Evolutionary conservation across 2,329 filamentous ascomycete species (phyloP).

Genomic region (Cadophora malorum): DNA sequence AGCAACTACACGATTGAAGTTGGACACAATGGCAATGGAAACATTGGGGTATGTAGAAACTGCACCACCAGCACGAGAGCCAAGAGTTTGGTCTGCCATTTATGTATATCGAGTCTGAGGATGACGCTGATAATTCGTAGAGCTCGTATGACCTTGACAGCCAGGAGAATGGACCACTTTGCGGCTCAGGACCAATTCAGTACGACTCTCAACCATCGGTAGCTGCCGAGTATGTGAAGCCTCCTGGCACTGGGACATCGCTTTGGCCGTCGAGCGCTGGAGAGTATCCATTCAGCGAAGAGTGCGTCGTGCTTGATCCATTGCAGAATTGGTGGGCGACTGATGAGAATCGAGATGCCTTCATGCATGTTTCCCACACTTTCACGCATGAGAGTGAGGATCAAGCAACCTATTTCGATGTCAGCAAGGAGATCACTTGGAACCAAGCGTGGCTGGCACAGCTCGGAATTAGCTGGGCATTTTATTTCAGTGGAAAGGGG

Average conservation of each 20-base stretch:
- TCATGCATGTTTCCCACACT: conserved; percentile 64
- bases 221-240: conserved; percentile 51
- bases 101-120: background rate
- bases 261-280: conserved; percentile 50
- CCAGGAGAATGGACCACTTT: background rate
- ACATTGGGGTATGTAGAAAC: conserved; percentile 45
- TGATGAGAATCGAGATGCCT: conserved; percentile 55
- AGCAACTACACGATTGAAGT: conserved; percentile 58
- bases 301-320: conserved; percentile 56
- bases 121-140: background rate
- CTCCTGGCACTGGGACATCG: conserved; percentile 55
- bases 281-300: conserved; percentile 27
- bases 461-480: conserved; percentile 53
- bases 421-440: conserved; percentile 62
- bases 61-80: background rate
- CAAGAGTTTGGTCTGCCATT: background rate
- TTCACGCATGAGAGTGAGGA: conserved; percentile 64
- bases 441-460: conserved; percentile 64
- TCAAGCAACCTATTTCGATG: conserved; percentile 63
- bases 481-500: conserved; percentile 57
- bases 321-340: conserved; percentile 57
- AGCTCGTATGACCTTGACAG: conserved; percentile 6
- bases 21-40: conserved; percentile 60
- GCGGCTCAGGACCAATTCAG: conserved; percentile 46
- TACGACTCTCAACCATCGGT: conserved; percentile 51